These are phyloP conservation scores for Suhomyces sp. DNA, from an alignment of 805 yeast species.

Conservation along the genomic window DNA sequence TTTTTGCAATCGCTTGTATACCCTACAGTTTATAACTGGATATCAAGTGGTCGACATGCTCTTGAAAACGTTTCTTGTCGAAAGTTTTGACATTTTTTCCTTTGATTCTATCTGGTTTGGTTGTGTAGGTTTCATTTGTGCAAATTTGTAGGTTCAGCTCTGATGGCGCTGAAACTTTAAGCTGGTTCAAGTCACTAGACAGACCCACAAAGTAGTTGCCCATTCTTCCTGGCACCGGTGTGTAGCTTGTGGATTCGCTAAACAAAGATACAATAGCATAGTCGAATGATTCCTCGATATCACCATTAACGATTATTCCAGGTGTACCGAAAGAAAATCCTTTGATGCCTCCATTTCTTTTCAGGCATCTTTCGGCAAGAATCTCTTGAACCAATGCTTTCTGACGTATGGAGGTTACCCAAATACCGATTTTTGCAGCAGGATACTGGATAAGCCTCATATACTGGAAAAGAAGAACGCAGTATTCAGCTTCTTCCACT, in stretches of 20 bases:
- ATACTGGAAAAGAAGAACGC: conserved; percentile 45
- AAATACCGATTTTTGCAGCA: conserved; percentile 33
- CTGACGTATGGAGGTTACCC: conserved; percentile 42
- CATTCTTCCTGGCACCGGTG: conserved; percentile 30
- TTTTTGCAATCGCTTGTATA: background rate
- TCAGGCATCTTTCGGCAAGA: conserved; percentile 9
- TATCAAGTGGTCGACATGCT: conserved; percentile 20
- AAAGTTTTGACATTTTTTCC: conserved; percentile 5
- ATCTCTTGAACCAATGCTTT: conserved; percentile 42
- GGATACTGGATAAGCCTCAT: conserved; percentile 46
- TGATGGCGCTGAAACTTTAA: background rate
- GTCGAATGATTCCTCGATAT: background rate
- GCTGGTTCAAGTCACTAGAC: background rate
- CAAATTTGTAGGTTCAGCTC: background rate
- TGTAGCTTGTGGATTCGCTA: conserved; percentile 15
- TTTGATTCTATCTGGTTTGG: background rate
- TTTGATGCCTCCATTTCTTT: conserved; percentile 1
- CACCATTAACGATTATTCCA: conserved; percentile 3
- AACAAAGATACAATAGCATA: conserved; percentile 6
- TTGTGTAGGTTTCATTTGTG: conserved; percentile 13
- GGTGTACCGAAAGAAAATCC: conserved; percentile 22
- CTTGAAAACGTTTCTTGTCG: conserved; percentile 19
- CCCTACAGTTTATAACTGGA: background rate
- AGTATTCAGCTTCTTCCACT: conserved; percentile 43
- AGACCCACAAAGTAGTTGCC: conserved; percentile 16